Evolutionary conservation across 1,284 basidiomycete species (phyloP), one percentile per base, ranked within the genome.

Genomic region (Ganoderma lucidum): DNA sequence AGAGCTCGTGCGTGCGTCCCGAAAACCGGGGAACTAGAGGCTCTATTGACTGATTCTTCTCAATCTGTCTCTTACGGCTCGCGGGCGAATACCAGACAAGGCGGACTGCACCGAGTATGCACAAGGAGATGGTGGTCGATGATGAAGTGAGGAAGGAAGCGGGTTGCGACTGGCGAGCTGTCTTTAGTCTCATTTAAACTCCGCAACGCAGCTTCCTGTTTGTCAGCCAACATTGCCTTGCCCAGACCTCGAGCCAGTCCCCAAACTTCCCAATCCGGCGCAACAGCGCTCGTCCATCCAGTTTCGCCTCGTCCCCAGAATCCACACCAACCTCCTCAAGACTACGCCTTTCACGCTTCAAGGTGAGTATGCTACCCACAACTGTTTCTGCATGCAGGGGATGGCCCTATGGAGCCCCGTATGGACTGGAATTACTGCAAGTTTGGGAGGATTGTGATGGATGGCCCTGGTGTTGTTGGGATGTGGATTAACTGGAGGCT

Each of bases 81-180:
- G 74, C 68, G 48, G 64, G 39, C 69, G 64, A 69, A 73, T 70
- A 72, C 66, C 55, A 60, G 60, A 66, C 55, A 41, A 64, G 73
- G 66, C 64, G 67, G 71, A 65, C 69, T 65, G 71, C 72, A 74
- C 72, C 63, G 62, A 63, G 67, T 63, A 23, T 23, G 69, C 68
- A 65, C 70, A 70, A 65, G 74, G 56, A 80, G 83, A 80, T 82
- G 83, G 78, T 83, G 82, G 83, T 86, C 81, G 84, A 83, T 82
- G 84, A 77, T 84, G 79, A 83, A 84, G 83, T 76, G 77, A 77
- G 79, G 48, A 28, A 28, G 81, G 78, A 79, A 78, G 72, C 65
- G 58, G 64, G 75, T 75, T 71, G 74, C 67, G 67, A 75, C 70
- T 69, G 56, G 67, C 79, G 76, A 19, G 76, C 74, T 77, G 73